Evolutionary conservation across 2,329 filamentous ascomycete genomes (phyloP).

Genomic region (Cercospora sp.): DNA sequence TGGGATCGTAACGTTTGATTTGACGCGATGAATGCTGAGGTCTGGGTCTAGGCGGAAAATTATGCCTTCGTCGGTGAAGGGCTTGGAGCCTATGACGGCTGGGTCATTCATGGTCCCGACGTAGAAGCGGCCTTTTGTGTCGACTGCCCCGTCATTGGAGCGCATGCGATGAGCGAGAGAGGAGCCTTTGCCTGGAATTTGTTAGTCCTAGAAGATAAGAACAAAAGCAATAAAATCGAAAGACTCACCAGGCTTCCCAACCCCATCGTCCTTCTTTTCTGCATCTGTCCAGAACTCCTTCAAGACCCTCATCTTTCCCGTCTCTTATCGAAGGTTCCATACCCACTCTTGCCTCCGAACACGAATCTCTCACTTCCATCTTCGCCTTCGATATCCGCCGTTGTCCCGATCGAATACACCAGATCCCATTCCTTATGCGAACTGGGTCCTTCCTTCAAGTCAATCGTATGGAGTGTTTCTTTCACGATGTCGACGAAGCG

Average conservation of each 20-base stretch:
- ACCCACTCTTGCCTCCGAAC: slow-evolving; percentile 77
- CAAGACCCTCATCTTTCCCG: slow-evolving; percentile 58
- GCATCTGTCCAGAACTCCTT: slow-evolving; percentile 57
- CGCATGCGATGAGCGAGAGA: slow-evolving; percentile 52
- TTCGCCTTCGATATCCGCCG: slow-evolving; percentile 72
- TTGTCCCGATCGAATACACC: slow-evolving; percentile 58
- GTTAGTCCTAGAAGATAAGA: too few species aligned
- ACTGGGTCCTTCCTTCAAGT: slow-evolving; percentile 62
- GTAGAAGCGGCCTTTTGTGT: slow-evolving; percentile 77
- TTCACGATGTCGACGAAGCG: slow-evolving; percentile 84
- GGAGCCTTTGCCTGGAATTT: slow-evolving; percentile 14
- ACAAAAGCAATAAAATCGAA: neutral
- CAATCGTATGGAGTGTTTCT: slow-evolving; percentile 70
- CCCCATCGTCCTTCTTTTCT: slow-evolving; percentile 41
- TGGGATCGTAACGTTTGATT: slow-evolving; percentile 68
- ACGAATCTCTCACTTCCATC: slow-evolving; percentile 65
- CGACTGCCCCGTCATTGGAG: slow-evolving; percentile 79
- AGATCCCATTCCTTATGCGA: slow-evolving; percentile 60
- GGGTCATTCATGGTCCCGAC: slow-evolving; percentile 85
- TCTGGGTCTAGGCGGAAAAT: slow-evolving; percentile 71
- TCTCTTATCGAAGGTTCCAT: slow-evolving; percentile 72
- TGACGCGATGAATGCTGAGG: slow-evolving; percentile 59
- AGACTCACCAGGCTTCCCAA: slow-evolving; percentile 31
- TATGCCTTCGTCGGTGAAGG: slow-evolving; percentile 52
- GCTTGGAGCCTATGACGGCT: slow-evolving; percentile 29